Percentiles rank a stretch among this genome's conserved stretches.
These are phyloP conservation scores for Agastache rugosa DNA, from an alignment of 257 asterid genomes.

Conservation along the genomic window DNA sequence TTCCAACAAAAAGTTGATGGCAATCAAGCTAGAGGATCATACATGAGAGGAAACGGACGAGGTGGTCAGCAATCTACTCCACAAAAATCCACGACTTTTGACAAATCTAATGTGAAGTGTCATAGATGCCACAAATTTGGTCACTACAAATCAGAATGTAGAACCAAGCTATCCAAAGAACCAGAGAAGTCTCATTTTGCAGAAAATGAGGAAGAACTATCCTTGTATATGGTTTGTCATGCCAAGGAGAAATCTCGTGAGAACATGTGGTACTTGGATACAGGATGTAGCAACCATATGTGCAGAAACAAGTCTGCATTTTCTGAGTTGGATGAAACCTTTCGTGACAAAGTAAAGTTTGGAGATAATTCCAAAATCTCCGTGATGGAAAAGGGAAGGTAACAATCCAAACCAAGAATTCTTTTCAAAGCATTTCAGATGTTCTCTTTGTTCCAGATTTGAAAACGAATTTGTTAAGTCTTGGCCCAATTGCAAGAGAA, in stretches of 20 bases:
- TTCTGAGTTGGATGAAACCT: not conserved
- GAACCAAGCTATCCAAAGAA: not conserved
- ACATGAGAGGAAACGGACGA: conserved; percentile 5
- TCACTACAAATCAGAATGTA: not conserved
- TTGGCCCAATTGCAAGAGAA: not conserved
- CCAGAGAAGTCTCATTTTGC: not conserved
- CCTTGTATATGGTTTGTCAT: too few species aligned
- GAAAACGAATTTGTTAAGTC: not conserved
- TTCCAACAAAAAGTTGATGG: not conserved
- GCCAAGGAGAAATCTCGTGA: too few species aligned
- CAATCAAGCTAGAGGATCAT: not conserved
- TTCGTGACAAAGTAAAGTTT: not conserved
- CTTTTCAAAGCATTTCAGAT: not conserved
- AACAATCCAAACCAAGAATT: not conserved
- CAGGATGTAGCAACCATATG: not conserved
- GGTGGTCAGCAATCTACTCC: not conserved
- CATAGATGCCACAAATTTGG: not conserved
- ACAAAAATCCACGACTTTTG: not conserved
- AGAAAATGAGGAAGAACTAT: not conserved
- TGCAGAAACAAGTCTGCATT: not conserved
- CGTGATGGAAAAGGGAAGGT: conserved; percentile 2
- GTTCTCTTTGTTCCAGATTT: conserved; percentile 10
- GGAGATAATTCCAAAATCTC: not conserved
- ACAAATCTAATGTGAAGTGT: not conserved
- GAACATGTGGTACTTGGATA: not conserved